phyloP scores from a whole-genome alignment of 257 asterid species.

The Nicotiana paniculata region DNA sequence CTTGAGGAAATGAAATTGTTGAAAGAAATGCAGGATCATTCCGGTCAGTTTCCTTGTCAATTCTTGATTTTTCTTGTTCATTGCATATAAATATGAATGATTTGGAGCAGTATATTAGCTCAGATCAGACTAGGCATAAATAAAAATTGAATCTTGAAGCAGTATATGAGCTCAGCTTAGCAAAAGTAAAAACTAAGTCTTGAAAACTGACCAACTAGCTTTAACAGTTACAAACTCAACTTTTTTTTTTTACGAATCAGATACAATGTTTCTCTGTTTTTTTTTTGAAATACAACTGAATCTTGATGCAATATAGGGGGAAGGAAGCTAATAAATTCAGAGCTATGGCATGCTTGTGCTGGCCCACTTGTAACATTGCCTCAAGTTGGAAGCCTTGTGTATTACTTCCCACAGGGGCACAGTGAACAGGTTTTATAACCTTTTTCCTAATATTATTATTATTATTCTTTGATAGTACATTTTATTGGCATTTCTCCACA shows the following conservation, averaged over 20 bases:
- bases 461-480: background rate
- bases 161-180: background rate
- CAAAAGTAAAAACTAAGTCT: background rate
- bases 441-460: background rate
- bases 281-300: background rate
- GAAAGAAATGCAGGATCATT: conserved; percentile 81
- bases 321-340: conserved; percentile 57
- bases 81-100: background rate
- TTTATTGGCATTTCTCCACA: background rate
- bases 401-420: conserved; percentile 84
- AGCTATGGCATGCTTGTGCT: conserved; percentile 93
- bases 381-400: conserved; percentile 85
- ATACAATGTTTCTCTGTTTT: background rate
- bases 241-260: background rate
- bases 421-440: conserved; percentile 64
- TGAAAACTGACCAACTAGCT: background rate
- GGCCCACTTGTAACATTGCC: conserved; percentile 83
- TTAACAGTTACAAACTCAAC: background rate
- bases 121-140: background rate
- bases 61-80: conserved; percentile 3
- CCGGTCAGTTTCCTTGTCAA: conserved; percentile 33
- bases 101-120: background rate
- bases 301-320: conserved; percentile 31
- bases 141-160: background rate
- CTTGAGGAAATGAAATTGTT: conserved; percentile 74